phyloP scores from a whole-genome alignment of 2,329 filamentous ascomycete species.

The Claviceps capensis region DNA sequence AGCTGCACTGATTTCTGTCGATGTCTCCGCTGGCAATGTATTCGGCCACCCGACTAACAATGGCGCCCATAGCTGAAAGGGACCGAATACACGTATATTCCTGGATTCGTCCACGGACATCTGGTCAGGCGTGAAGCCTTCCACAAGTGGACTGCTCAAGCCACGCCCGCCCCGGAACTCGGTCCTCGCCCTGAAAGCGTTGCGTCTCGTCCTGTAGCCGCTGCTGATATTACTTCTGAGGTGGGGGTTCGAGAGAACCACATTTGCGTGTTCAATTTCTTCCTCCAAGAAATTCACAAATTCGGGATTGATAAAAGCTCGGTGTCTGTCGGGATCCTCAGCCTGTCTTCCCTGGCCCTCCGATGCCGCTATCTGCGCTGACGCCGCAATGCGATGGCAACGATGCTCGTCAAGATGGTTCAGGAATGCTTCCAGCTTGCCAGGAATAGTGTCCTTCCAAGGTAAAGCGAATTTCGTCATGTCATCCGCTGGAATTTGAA shows the following conservation, averaged over 20 bases:
- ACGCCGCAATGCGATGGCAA: background rate
- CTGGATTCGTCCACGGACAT: background rate
- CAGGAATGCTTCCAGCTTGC: constrained; percentile 2
- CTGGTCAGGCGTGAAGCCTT: constrained; percentile 9
- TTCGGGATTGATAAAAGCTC: background rate
- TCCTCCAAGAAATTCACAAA: background rate
- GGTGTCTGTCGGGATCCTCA: background rate
- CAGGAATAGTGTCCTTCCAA: background rate
- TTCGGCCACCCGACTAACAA: background rate
- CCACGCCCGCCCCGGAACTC: constrained; percentile 11
- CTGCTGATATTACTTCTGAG: background rate
- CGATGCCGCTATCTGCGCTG: no score
- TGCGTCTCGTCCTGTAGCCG: background rate
- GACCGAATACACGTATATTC: background rate
- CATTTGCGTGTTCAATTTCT: background rate
- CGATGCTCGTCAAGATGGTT: background rate
- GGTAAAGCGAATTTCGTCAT: background rate
- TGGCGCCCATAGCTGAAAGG: background rate
- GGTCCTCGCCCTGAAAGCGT: background rate
- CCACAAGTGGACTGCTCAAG: constrained; percentile 11
- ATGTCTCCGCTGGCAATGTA: no score
- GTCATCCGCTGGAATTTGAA: no score
- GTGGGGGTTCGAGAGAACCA: background rate
- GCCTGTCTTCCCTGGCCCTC: background rate
- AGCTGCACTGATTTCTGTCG: no score